phyloP scores from a whole-genome alignment of 306 rosid species.

The Prinsepia uniflora region DNA sequence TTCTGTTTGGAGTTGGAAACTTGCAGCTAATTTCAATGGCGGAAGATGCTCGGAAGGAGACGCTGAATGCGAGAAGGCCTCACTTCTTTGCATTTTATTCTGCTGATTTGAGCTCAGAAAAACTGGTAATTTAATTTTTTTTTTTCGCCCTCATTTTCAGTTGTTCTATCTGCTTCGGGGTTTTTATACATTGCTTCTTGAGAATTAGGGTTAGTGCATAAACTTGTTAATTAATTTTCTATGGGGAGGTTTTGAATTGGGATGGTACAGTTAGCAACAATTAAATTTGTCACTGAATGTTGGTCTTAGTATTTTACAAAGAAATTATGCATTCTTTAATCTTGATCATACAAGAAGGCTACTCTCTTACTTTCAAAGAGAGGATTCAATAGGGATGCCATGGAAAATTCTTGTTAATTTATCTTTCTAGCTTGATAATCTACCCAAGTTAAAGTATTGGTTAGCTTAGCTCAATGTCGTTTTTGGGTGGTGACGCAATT shows the following conservation, averaged over 20 bases:
- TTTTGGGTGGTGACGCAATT: slow-evolving; percentile 23
- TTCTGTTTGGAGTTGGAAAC: neutral
- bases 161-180: neutral
- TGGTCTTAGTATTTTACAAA: neutral
- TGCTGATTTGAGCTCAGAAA: slow-evolving; percentile 45
- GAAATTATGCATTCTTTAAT: neutral
- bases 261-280: neutral
- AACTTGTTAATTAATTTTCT: neutral
- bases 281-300: neutral
- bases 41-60: slow-evolving; percentile 34
- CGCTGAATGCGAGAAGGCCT: slow-evolving; percentile 57
- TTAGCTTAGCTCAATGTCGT: neutral
- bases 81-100: slow-evolving; percentile 69
- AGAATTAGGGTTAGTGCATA: slow-evolving; percentile 15
- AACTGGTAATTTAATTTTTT: slow-evolving; percentile 43
- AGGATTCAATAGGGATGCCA: neutral
- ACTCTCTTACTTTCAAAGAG: neutral
- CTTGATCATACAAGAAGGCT: neutral
- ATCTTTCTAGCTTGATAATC: neutral
- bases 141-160: neutral
- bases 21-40: slow-evolving; percentile 37
- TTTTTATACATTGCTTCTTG: neutral
- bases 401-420: neutral
- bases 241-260: neutral
- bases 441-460: neutral